Conservation (phyloP, 805 yeast genomes). For the Teunomyces stri region DNA sequence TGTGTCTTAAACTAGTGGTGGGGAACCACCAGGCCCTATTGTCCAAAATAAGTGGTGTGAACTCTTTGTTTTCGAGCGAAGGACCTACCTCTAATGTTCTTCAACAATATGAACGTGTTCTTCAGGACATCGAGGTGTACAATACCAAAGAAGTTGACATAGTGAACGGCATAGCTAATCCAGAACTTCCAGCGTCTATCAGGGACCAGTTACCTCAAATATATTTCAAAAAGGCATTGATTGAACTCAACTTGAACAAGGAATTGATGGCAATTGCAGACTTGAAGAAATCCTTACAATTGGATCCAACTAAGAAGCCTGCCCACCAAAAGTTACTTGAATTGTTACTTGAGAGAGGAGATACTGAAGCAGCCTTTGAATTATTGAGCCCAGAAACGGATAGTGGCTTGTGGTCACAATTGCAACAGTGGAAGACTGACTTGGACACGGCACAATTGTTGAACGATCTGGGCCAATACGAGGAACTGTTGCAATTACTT, state of each 20-base stretch:
- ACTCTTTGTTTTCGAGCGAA: conserved; percentile 18
- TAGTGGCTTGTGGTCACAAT: conserved; percentile 1
- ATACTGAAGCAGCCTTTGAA: conserved; percentile 30
- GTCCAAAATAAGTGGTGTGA: conserved; percentile 6
- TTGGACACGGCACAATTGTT: conserved; percentile 9
- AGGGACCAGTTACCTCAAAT: conserved; percentile 38
- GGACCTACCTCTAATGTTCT: conserved; percentile 32
- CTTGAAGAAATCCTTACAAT: conserved; percentile 46
- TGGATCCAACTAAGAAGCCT: conserved; percentile 39
- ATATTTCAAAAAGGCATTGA: conserved; percentile 58
- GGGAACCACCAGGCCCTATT: background rate
- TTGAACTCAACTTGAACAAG: conserved; percentile 56
- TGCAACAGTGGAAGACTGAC: background rate
- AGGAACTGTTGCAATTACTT: conserved; percentile 26
- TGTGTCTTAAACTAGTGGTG: background rate
- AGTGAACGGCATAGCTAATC: background rate
- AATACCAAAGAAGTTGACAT: background rate
- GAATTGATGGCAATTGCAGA: conserved; percentile 52
- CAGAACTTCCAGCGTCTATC: conserved; percentile 3
- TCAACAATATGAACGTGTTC: conserved; percentile 20
- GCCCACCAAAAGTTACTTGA: conserved; percentile 52
- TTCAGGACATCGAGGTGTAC: conserved; percentile 14
- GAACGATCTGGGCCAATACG: conserved; percentile 15
- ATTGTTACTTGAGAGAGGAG: conserved; percentile 53
- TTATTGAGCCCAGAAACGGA: conserved; percentile 11